Evolutionary conservation across 1,139 yeast genomes (phyloP), one percentile per base, ranked within the genome.

Genomic region (Scheffersomyces segobiensis): DNA sequence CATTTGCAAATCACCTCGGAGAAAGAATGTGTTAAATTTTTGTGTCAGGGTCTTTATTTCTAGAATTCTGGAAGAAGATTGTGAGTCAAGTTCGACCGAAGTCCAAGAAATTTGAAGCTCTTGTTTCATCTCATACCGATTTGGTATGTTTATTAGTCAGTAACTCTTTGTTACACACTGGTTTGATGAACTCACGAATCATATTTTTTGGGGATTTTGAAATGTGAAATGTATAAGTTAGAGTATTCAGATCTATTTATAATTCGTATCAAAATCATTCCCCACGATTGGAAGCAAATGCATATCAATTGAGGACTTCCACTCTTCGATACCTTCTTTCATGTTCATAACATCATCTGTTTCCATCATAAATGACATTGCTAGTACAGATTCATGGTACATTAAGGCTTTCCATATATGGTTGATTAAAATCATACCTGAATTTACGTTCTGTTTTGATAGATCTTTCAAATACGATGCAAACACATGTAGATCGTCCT

Each of bases 401-500:
- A 57, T 56, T 2, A 73, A 54, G 21, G 62, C 61, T 7, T 56
- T 63, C 26, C 61, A 57, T 2, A 79, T 61, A 21, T 56, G 55
- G 1, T 64, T 60, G 3, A 76, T 56, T 50, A 79, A 59, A 22
- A 67, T 61, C 12, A 70, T 21, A 49, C 74, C 65, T 46, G 76
- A 60, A n/a, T 63, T 60, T 2, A 70, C 50, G 49, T 69, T 66
- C 14, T 65, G 64, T 1, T 58, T 53, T 22, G 71, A 57, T 49
- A 78, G 61, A 18, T 58, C 60, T 20, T 57, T 53, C 10, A 79
- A 54, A 61, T 75, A 78, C 0, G 59, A 60, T 0, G 61, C 67
- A 59, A 86, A 83, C 14, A 79, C 64, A 1, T 64, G 63, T 3
- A 86, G 71, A 65, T 89, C 95, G 47, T 82, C 88, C 3, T 64